Evolutionary conservation across 495 filamentous ascomycete species (phyloP).

Genomic region (Aspergillus sclerotioniger): DNA sequence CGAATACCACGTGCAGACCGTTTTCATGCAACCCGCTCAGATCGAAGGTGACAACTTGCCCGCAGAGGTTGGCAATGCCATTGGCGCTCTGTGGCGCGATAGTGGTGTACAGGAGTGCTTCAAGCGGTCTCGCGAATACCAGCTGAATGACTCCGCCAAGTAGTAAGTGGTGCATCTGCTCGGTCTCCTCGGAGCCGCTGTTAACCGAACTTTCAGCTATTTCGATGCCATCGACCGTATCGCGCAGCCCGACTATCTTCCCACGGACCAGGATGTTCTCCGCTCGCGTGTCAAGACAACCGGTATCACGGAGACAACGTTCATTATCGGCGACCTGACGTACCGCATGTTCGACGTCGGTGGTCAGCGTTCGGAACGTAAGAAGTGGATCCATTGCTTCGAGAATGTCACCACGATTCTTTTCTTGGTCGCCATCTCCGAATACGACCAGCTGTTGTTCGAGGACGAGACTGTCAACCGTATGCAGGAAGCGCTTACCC

Average conservation of each 20-base stretch:
- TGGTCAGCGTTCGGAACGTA: conserved; percentile 96
- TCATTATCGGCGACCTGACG: conserved; percentile 95
- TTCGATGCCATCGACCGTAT: conserved; percentile 95
- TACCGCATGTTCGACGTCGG: conserved; percentile 99
- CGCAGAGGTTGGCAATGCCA: conserved; percentile 89
- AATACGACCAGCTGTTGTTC: conserved; percentile 97
- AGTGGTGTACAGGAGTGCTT: conserved; percentile 93
- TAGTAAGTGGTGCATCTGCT: conserved; percentile 66
- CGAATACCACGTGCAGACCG: conserved; percentile 92
- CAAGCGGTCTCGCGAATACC: conserved; percentile 93
- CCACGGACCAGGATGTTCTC: conserved; percentile 96
- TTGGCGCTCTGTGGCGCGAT: conserved; percentile 91
- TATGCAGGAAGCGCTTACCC: conserved; percentile 97
- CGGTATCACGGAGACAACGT: conserved; percentile 98
- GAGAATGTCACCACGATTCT: conserved; percentile 99
- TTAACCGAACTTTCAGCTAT: conserved; percentile 60
- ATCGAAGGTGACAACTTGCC: conserved; percentile 95
- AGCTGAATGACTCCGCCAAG: conserved; percentile 95
- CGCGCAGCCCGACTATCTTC: conserved; percentile 87
- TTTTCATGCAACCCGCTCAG: conserved; percentile 93
- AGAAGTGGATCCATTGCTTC: conserved; percentile 99
- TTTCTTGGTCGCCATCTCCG: conserved; percentile 97
- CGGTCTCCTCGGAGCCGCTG: not conserved
- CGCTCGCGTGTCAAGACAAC: conserved; percentile 98
- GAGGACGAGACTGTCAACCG: conserved; percentile 88